These are phyloP conservation scores for Cladophialophora chaetospira DNA, from an alignment of 2,329 filamentous ascomycete species.

Conservation along the genomic window DNA sequence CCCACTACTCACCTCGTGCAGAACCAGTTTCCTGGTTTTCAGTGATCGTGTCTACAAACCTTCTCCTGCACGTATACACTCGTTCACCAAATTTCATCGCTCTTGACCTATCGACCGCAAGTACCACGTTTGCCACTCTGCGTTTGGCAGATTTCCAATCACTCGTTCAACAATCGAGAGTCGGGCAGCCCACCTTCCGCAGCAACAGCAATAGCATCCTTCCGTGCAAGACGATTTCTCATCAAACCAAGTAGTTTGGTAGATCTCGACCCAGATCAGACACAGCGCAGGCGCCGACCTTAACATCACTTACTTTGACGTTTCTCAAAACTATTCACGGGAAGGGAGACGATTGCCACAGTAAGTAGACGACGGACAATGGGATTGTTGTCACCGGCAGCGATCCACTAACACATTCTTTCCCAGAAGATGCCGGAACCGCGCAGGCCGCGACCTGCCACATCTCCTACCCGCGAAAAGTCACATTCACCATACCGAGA, in stretches of 20 bases:
- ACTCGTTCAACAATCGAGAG: too few species aligned
- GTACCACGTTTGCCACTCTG: too few species aligned
- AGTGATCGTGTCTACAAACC: too few species aligned
- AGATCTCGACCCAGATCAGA: not conserved
- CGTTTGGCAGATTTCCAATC: too few species aligned
- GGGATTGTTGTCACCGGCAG: slow-evolving; percentile 10
- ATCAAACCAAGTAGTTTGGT: not conserved
- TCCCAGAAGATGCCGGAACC: slow-evolving; percentile 51
- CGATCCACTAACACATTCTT: slow-evolving; percentile 25
- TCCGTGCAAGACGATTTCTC: not conserved
- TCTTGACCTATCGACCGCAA: too few species aligned
- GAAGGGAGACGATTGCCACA: not conserved
- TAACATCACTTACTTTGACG: not conserved
- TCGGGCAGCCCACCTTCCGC: not conserved
- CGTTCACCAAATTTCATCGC: too few species aligned
- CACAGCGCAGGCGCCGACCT: slow-evolving; percentile 25
- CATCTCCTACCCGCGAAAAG: slow-evolving; percentile 61
- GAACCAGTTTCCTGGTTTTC: not conserved
- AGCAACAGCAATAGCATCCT: not conserved
- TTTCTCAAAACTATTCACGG: not conserved
- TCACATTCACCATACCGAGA: slow-evolving; percentile 65
- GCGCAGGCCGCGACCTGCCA: slow-evolving; percentile 63
- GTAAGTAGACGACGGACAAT: slow-evolving; percentile 15
- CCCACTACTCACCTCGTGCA: not conserved
- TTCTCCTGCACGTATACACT: slow-evolving; percentile 1